Percentiles rank a stretch among this genome's conserved stretches.
Evolutionary conservation across 331 rosid species (phyloP).

Genomic region (Malus hybrid): DNA sequence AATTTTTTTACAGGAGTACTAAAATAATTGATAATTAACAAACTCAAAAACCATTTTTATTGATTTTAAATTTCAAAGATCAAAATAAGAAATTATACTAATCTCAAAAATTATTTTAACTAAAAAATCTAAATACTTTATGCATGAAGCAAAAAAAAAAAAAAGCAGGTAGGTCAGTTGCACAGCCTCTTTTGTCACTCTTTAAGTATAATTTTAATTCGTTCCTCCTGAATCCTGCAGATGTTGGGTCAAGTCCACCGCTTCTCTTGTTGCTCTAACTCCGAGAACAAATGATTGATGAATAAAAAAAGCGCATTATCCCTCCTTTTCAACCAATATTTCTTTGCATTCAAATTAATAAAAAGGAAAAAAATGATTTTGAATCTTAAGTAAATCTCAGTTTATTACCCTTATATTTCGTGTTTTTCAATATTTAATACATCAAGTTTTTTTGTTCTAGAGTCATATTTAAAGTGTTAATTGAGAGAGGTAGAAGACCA

Average conservation of each 20-base stretch:
- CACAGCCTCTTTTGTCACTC: not conserved
- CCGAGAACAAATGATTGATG: not conserved
- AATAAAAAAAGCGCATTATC: not conserved
- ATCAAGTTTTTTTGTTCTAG: no score
- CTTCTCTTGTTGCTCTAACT: not conserved
- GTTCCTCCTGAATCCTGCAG: not conserved
- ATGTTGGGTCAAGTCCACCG: not conserved
- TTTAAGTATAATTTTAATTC: not conserved
- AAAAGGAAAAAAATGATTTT: not conserved
- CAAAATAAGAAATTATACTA: no score
- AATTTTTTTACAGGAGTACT: no score
- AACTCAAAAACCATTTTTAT: no score
- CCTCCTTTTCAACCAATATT: not conserved
- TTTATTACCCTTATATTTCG: no score
- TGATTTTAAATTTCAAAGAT: no score
- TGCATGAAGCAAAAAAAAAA: conserved; percentile 1
- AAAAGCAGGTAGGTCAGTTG: not conserved
- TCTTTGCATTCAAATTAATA: not conserved
- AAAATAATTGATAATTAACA: no score
- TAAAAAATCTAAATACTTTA: not conserved
- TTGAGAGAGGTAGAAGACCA: no score
- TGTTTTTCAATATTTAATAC: no score
- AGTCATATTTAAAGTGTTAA: no score
- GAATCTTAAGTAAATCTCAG: no score
- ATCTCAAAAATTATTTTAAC: no score